A percentile compares a stretch with the other conserved stretches of the same genome.
Evolutionary conservation across 352 stramenopile genomes (phyloP).

Genomic region (Pythium aristosporum): DNA sequence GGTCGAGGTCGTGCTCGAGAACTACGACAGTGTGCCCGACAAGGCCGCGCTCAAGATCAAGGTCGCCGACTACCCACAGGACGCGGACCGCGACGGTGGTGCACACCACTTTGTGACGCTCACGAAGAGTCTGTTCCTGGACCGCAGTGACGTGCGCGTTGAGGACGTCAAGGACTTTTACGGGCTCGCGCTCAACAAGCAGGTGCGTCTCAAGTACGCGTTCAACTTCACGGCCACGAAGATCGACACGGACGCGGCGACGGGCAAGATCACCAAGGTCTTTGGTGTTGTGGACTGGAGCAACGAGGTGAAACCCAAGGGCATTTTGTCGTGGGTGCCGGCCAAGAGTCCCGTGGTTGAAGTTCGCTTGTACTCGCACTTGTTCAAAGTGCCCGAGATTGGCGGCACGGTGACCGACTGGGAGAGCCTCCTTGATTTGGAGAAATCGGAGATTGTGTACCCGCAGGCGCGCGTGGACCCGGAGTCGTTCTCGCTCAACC

Average conservation of each 20-base stretch:
- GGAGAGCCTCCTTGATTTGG: constrained; percentile 83
- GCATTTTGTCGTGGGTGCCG: constrained; percentile 96
- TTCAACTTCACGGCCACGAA: constrained; percentile 92
- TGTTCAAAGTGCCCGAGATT: constrained; percentile 94
- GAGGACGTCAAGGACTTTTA: constrained; percentile 91
- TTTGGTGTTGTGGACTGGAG: constrained; percentile 64
- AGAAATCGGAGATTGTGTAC: constrained; percentile 83
- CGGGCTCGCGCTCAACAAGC: constrained; percentile 93
- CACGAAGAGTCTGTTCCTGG: constrained; percentile 62
- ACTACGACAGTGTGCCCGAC: constrained; percentile 47
- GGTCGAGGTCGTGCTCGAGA: constrained; percentile 70
- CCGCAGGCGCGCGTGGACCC: constrained; percentile 88
- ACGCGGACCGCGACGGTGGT: constrained; percentile 52
- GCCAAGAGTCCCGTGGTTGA: constrained; percentile 78
- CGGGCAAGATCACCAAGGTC: constrained; percentile 56
- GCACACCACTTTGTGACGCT: constrained; percentile 64
- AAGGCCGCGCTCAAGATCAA: constrained; percentile 40
- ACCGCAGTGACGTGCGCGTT: constrained; percentile 67
- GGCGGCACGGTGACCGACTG: constrained; percentile 59
- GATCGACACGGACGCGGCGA: constrained; percentile 71
- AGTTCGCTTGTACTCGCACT: constrained; percentile 95
- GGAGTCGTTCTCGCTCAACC: constrained; percentile 52
- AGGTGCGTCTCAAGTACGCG: constrained; percentile 96
- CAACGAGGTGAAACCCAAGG: constrained; percentile 90
- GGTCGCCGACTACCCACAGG: constrained; percentile 77